Evolutionary conservation across 73 alveolate genomes (phyloP).

Genomic region (Stentor roeselii): DNA sequence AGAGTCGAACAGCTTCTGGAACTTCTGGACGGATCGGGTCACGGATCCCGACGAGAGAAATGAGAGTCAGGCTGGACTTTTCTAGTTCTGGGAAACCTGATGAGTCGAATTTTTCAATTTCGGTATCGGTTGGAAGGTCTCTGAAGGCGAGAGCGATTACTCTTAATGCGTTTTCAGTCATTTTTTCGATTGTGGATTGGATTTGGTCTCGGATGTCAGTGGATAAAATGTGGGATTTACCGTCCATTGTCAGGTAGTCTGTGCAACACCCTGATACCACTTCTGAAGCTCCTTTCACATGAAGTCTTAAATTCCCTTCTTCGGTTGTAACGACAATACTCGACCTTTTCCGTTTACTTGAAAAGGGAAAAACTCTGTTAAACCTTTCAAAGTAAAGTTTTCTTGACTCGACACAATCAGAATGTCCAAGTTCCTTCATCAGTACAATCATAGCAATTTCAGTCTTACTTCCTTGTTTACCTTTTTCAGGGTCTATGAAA

Average conservation of each 20-base stretch:
- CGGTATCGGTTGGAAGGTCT: too few species aligned
- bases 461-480: not conserved
- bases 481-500: not conserved
- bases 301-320: conserved; percentile 32
- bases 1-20: too few species aligned
- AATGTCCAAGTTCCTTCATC: not conserved
- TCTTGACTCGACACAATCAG: not conserved
- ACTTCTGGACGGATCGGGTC: conserved; percentile 78
- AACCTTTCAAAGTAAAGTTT: not conserved
- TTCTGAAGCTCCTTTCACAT: conserved; percentile 26
- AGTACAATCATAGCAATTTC: not conserved
- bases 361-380: conserved; percentile 32
- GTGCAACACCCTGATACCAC: conserved; percentile 41
- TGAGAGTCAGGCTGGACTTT: conserved; percentile 52
- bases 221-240: conserved; percentile 83
- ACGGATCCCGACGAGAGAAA: conserved; percentile 66
- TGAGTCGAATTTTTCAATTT: too few species aligned
- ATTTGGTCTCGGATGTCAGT: not conserved
- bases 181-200: too few species aligned
- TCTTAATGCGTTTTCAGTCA: too few species aligned
- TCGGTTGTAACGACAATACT: conserved; percentile 31
- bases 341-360: conserved; percentile 39
- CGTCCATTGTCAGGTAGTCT: conserved; percentile 41
- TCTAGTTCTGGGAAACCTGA: too few species aligned
- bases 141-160: too few species aligned